Percentiles rank a stretch among this genome's conserved stretches.
These are phyloP conservation scores for Fusarium mangiferae DNA, from an alignment of 2,329 filamentous ascomycete species.

Conservation along the genomic window DNA sequence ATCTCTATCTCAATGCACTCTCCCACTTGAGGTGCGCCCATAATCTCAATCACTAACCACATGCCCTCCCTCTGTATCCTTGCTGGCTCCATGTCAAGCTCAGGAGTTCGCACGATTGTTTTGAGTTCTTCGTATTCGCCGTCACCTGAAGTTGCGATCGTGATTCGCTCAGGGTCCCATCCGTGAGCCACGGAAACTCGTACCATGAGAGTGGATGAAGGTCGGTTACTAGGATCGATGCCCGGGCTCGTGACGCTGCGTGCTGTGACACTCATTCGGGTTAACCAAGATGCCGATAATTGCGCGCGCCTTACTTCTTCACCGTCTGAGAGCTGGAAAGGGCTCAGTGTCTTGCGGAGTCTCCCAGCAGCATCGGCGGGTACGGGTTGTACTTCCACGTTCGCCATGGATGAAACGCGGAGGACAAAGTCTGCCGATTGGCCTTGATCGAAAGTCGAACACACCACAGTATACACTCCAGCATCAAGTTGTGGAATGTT, in stretches of 20 bases:
- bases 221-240: conserved; percentile 17
- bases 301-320: conserved; percentile 54
- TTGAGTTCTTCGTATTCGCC: conserved; percentile 78
- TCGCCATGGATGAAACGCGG: conserved; percentile 72
- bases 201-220: conserved; percentile 64
- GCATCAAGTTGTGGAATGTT: conserved; percentile 69
- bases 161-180: conserved; percentile 72
- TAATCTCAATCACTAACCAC: conserved; percentile 85
- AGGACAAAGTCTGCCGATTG: conserved; percentile 81
- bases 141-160: conserved; percentile 74
- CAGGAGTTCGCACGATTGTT: conserved; percentile 73
- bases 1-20: conserved; percentile 64
- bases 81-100: conserved; percentile 79
- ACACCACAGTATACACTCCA: conserved; percentile 87
- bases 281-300: conserved; percentile 61
- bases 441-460: conserved; percentile 87
- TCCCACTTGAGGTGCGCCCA: conserved; percentile 63
- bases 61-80: conserved; percentile 66
- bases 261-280: conserved; percentile 58
- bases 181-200: conserved; percentile 79
- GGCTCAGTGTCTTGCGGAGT: conserved; percentile 68
- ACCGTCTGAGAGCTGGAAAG: conserved; percentile 61
- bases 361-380: conserved; percentile 80
- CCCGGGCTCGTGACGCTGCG: conserved; percentile 45
- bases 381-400: conserved; percentile 68